Evolutionary conservation across 2,329 filamentous ascomycete genomes (phyloP).

Genomic region (Cercospora brassicicola): DNA sequence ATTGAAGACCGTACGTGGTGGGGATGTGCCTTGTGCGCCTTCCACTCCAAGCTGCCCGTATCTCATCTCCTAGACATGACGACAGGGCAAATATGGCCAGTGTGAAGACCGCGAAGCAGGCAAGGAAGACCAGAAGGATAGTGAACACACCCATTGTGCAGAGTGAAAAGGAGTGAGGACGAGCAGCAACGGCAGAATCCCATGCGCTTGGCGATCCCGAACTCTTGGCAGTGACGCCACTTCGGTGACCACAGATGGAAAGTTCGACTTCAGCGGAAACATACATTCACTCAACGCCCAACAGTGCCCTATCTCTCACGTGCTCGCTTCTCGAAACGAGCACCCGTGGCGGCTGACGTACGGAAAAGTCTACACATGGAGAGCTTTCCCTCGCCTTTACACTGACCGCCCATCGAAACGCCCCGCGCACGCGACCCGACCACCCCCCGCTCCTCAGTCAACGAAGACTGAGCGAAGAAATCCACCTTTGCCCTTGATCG

Average conservation of each 20-base stretch:
- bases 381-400: slow-evolving; percentile 39
- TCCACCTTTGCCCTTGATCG: neutral
- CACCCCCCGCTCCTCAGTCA: slow-evolving; percentile 10
- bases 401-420: slow-evolving; percentile 23
- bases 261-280: neutral
- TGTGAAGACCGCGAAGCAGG: slow-evolving; percentile 29
- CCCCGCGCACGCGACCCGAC: slow-evolving; percentile 8
- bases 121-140: slow-evolving; percentile 27
- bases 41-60: slow-evolving; percentile 51
- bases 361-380: slow-evolving; percentile 32
- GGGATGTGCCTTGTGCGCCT: slow-evolving; percentile 43
- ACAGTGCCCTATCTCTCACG: neutral
- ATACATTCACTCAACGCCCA: neutral
- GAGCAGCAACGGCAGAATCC: neutral
- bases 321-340: slow-evolving; percentile 11
- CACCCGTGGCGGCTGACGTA: slow-evolving; percentile 20
- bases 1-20: slow-evolving; percentile 55
- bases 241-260: slow-evolving; percentile 9
- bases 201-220: neutral
- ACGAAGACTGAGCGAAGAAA: slow-evolving; percentile 19
- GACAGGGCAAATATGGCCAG: slow-evolving; percentile 55
- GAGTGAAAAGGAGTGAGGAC: neutral
- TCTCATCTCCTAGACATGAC: slow-evolving; percentile 56
- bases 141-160: slow-evolving; percentile 27
- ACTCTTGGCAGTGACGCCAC: slow-evolving; percentile 15